A percentile compares a stretch with the other conserved stretches of the same genome.
These are phyloP conservation scores for Amanita thiersii DNA, from an alignment of 768 basidiomycete genomes.

Conservation along the genomic window DNA sequence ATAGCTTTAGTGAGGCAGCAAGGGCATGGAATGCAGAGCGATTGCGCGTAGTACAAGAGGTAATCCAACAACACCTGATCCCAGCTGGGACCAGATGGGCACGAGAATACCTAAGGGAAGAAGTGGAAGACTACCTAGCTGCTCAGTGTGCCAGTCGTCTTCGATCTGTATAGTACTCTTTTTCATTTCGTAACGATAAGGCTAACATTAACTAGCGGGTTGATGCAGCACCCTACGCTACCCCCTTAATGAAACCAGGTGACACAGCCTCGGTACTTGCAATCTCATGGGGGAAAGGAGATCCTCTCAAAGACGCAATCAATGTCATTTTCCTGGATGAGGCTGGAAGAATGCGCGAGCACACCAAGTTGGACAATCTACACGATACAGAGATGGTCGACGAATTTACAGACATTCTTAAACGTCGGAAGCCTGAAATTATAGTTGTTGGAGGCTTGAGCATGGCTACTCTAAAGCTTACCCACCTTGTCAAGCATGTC, in stretches of 20 bases:
- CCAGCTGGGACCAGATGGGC: slow-evolving; percentile 85
- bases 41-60: slow-evolving; percentile 67
- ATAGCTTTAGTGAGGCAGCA: slow-evolving; percentile 77
- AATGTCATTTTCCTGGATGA: slow-evolving; percentile 81
- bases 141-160: slow-evolving; percentile 58
- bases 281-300: slow-evolving; percentile 92
- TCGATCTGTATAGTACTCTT: slow-evolving; percentile 47
- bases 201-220: slow-evolving; percentile 48
- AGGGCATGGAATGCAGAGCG: slow-evolving; percentile 90
- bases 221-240: slow-evolving; percentile 70
- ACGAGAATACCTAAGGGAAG: slow-evolving; percentile 81
- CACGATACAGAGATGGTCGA: slow-evolving; percentile 57
- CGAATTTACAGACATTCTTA: slow-evolving; percentile 77
- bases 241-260: slow-evolving; percentile 56
- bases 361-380: slow-evolving; percentile 83
- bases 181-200: slow-evolving; percentile 3
- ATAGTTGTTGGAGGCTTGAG: slow-evolving; percentile 87
- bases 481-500: slow-evolving; percentile 54
- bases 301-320: slow-evolving; percentile 86
- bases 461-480: slow-evolving; percentile 68
- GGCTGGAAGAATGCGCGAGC: slow-evolving; percentile 85
- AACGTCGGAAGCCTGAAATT: slow-evolving; percentile 78
- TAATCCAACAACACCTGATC: slow-evolving; percentile 73
- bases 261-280: slow-evolving; percentile 77
- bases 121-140: slow-evolving; percentile 82